Evolutionary conservation across 2,329 filamentous ascomycete species (phyloP), one percentile per base, ranked within the genome.

Genomic region (Xylaria hypoxylon): DNA sequence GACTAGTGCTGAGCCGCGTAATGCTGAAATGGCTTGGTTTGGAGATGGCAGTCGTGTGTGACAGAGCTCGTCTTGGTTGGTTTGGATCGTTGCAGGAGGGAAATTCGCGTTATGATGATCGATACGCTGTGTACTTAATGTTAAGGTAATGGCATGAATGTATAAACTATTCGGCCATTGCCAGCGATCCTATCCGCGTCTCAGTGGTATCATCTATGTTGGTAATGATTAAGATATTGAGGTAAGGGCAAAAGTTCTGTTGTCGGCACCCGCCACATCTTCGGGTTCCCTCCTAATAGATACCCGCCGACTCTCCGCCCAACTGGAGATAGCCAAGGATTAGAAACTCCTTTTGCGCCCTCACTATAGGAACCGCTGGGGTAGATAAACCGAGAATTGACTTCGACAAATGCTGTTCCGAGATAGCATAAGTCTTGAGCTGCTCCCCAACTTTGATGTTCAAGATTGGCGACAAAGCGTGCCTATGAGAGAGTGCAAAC

Each of bases 51-150:
- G 3, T 24, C 2, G 11, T 40, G 33, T 28, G 22, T 19, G 42
- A 51, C 19, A 13, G 40, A 26, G 38, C 28, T 55, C 24, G 19
- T 44, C 17, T 64, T 48, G 47, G 62, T 47, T 65, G 57, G 33
- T 53, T 57, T 50, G 24, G n/a, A 66, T 28, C 17, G 42, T 62
- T 62, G 48, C 42, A 38, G 22, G 47, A 5, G 19, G 8, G 42
- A 33, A 26, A 33, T 26, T 15, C 45, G 24, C 15, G 13, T 35
- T 50, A 11, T 31, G 28, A 31, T 42, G n/a, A 24, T 42, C 19
- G 8, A n/a, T 31, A 40, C 38, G 22, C 35, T 52, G 40, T 15
- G 31, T 40, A n/a, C 28, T 22, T 40, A 56, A 33, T 6, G 6
- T 35, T 19, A 55, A 28, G 17, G 35, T 38, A 35, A 52, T 45